Evolutionary conservation across 169 alveolate species (phyloP).

Genomic region (Eimeria zaria): DNA sequence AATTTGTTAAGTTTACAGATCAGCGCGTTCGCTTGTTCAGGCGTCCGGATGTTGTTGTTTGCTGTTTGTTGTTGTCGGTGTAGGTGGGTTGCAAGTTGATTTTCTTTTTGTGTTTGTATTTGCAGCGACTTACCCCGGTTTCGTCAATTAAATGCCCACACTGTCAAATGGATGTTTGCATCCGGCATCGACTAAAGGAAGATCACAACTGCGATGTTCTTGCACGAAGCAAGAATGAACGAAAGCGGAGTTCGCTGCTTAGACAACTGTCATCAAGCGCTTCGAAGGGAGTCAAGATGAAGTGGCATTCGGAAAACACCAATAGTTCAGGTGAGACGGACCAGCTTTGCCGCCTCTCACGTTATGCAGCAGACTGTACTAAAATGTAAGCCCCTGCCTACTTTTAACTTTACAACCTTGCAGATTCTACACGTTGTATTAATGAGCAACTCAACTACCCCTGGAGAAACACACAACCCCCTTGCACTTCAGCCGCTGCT

Average conservation of each 20-base stretch:
- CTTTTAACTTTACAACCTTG: not conserved
- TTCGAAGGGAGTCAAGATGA: conserved; percentile 8
- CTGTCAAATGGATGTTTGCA: conserved; percentile 59
- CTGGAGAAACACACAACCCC: not conserved
- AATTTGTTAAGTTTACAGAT: not conserved
- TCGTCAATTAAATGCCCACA: conserved; percentile 60
- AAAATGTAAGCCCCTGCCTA: not conserved
- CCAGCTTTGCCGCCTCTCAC: not conserved
- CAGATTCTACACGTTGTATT: not conserved
- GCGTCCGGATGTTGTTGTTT: not conserved
- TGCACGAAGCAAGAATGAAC: not conserved
- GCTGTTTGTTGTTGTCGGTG: no score
- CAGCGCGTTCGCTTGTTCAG: not conserved
- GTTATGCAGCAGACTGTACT: not conserved
- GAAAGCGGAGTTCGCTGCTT: conserved; percentile 34
- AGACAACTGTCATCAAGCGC: conserved; percentile 32
- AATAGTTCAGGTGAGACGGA: not conserved
- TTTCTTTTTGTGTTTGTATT: not conserved
- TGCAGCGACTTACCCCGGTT: conserved; percentile 81
- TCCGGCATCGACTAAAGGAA: conserved; percentile 76
- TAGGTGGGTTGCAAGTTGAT: not conserved
- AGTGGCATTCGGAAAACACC: not conserved
- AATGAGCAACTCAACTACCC: not conserved
- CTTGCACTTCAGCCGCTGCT: not conserved
- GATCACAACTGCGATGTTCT: conserved; percentile 77